These are phyloP conservation scores for Zelopaecilomyces penicillatus DNA, from an alignment of 2,329 filamentous ascomycete genomes.

Conservation along the genomic window DNA sequence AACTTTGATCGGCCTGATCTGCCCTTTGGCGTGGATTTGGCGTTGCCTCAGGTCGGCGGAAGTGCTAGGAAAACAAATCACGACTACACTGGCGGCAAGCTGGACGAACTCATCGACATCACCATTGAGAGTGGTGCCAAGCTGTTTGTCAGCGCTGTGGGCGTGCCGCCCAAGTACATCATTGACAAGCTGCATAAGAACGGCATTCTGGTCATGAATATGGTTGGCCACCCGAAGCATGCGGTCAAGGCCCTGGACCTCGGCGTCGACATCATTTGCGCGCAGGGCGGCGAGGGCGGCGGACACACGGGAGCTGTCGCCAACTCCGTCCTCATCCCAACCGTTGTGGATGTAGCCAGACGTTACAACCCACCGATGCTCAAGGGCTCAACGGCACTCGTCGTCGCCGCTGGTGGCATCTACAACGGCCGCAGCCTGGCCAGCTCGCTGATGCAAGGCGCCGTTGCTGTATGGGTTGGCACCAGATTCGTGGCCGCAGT, in stretches of 20 bases:
- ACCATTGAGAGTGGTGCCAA: slow-evolving; percentile 75
- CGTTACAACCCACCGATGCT: slow-evolving; percentile 62
- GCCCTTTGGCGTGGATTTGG: slow-evolving; percentile 86
- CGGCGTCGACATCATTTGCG: slow-evolving; percentile 84
- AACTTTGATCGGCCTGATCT: slow-evolving; percentile 57
- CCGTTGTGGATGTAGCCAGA: slow-evolving; percentile 74
- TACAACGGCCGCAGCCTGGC: slow-evolving; percentile 75
- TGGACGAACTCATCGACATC: slow-evolving; percentile 81
- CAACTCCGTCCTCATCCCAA: slow-evolving; percentile 77
- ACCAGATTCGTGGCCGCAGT: slow-evolving; percentile 79
- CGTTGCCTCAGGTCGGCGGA: slow-evolving; percentile 81
- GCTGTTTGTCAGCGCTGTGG: slow-evolving; percentile 82
- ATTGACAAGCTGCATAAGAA: slow-evolving; percentile 71
- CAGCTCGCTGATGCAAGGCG: slow-evolving; percentile 77
- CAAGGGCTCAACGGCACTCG: slow-evolving; percentile 62
- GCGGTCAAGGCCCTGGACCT: slow-evolving; percentile 79
- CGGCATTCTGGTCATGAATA: slow-evolving; percentile 88
- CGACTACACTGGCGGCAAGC: slow-evolving; percentile 85
- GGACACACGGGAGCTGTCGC: slow-evolving; percentile 87
- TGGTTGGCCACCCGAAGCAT: slow-evolving; percentile 90
- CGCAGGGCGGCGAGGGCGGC: slow-evolving; percentile 88
- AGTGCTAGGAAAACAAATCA: slow-evolving; percentile 83
- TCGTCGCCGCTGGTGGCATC: slow-evolving; percentile 85
- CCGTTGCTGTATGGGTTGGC: slow-evolving; percentile 85
- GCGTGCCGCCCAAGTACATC: slow-evolving; percentile 66